These are phyloP conservation scores for Teratosphaeria destructans DNA, from an alignment of 2,329 filamentous ascomycete genomes.

Conservation along the genomic window DNA sequence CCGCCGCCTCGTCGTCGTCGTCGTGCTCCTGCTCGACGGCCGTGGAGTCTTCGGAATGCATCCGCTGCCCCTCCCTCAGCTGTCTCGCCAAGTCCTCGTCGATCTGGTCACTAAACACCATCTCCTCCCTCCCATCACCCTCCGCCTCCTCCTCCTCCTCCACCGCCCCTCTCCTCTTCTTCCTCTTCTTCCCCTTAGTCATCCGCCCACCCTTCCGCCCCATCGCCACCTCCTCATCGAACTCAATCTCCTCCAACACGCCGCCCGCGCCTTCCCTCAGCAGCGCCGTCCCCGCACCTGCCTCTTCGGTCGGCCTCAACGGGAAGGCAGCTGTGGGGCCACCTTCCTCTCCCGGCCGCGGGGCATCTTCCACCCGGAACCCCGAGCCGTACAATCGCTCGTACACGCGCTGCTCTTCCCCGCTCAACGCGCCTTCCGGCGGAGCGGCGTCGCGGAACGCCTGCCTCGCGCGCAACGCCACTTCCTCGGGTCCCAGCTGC, in stretches of 20 bases:
- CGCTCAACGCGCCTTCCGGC: constrained; percentile 58
- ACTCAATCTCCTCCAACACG: constrained; percentile 51
- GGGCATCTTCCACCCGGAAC: constrained; percentile 24
- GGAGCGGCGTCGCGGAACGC: constrained; percentile 28
- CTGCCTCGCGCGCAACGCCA: background rate
- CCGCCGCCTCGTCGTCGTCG: too few relatives aligned
- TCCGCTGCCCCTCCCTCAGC: constrained; percentile 14
- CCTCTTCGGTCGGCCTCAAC: background rate
- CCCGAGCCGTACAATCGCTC: constrained; percentile 72
- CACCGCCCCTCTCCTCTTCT: constrained; percentile 21
- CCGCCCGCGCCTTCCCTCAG: constrained; percentile 48
- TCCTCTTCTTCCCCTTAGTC: constrained; percentile 30
- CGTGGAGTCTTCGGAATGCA: constrained; percentile 30
- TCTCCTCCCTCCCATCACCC: constrained; percentile 43
- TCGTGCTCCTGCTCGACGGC: background rate
- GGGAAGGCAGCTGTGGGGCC: too few relatives aligned
- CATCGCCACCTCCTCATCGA: constrained; percentile 21
- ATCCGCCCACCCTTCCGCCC: constrained; percentile 23
- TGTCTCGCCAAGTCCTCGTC: constrained; percentile 15
- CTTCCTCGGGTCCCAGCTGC: background rate
- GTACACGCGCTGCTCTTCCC: constrained; percentile 65
- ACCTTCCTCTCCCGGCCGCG: background rate
- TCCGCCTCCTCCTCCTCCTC: constrained; percentile 17
- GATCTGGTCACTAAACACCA: constrained; percentile 7
- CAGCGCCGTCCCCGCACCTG: constrained; percentile 22